phyloP scores from a whole-genome alignment of 2,329 filamentous ascomycete genomes.

The Lecanicillium sp. region DNA sequence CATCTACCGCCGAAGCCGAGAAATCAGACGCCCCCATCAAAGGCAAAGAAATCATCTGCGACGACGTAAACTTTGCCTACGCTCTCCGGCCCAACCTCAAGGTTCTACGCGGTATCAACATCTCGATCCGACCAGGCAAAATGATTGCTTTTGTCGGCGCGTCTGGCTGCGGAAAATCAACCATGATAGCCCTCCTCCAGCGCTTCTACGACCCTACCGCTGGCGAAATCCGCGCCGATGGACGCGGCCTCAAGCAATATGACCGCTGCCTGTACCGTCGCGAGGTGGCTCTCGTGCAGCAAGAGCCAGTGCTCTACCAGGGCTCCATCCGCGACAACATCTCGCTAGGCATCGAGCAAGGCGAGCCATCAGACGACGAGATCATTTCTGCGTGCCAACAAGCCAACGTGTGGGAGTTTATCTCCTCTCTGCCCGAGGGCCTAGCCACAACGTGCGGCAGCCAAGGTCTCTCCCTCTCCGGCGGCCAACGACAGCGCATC shows the following conservation, averaged over 20 bases:
- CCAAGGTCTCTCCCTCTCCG: slow-evolving; percentile 60
- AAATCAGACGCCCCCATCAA: slow-evolving; percentile 11
- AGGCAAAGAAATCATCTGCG: slow-evolving; percentile 35
- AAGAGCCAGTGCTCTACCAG: slow-evolving; percentile 33
- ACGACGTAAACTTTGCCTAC: slow-evolving; percentile 49
- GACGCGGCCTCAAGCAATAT: slow-evolving; percentile 19
- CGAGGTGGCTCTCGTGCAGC: slow-evolving; percentile 30
- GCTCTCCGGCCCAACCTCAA: slow-evolving; percentile 30
- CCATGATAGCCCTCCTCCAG: slow-evolving; percentile 44
- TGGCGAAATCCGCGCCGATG: slow-evolving; percentile 21
- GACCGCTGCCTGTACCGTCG: slow-evolving; percentile 23
- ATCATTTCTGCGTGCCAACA: slow-evolving; percentile 42
- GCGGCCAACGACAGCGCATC: slow-evolving; percentile 64
- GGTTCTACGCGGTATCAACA: slow-evolving; percentile 29
- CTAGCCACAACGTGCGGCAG: slow-evolving; percentile 58
- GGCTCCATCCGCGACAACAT: slow-evolving; percentile 50
- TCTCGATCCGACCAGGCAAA: slow-evolving; percentile 33
- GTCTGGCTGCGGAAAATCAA: slow-evolving; percentile 53
- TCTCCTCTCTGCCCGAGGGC: slow-evolving; percentile 47
- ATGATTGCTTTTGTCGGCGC: slow-evolving; percentile 49
- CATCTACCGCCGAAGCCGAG: neutral
- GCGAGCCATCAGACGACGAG: slow-evolving; percentile 23
- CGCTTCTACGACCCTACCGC: slow-evolving; percentile 31
- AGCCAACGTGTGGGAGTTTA: slow-evolving; percentile 48
- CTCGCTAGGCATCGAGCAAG: slow-evolving; percentile 32